These are phyloP conservation scores for Jatropha curcas DNA, from an alignment of 345 rosid genomes.

Conservation along the genomic window DNA sequence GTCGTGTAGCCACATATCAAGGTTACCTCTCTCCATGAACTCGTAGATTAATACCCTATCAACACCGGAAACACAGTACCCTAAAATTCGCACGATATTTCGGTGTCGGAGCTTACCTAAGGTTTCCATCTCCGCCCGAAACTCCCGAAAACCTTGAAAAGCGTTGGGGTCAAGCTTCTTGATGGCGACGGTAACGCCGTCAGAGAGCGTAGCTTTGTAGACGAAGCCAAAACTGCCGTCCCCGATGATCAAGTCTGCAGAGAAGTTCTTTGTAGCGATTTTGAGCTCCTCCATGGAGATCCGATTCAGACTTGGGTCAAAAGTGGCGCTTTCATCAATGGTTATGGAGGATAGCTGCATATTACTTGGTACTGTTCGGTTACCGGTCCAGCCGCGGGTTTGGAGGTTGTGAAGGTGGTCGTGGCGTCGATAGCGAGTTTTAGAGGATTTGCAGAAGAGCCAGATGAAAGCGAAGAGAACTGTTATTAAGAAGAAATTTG, in stretches of 20 bases:
- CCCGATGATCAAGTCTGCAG: slow-evolving; percentile 67
- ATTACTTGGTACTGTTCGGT: slow-evolving; percentile 21
- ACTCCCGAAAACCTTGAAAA: slow-evolving; percentile 84
- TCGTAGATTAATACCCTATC: slow-evolving; percentile 79
- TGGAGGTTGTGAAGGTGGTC: slow-evolving; percentile 6
- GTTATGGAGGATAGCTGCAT: slow-evolving; percentile 26
- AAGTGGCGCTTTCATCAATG: slow-evolving; percentile 46
- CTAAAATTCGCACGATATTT: slow-evolving; percentile 72
- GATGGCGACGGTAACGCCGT: slow-evolving; percentile 66
- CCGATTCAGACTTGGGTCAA: slow-evolving; percentile 53
- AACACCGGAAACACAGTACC: slow-evolving; percentile 64
- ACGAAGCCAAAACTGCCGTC: slow-evolving; percentile 93
- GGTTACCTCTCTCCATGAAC: slow-evolving; percentile 66
- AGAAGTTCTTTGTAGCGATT: slow-evolving; percentile 63
- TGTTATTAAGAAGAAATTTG: slow-evolving; percentile 30
- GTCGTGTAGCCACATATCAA: slow-evolving; percentile 82
- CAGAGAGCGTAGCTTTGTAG: slow-evolving; percentile 57
- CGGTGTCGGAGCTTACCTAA: slow-evolving; percentile 56
- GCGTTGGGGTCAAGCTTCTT: slow-evolving; percentile 83
- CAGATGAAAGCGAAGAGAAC: slow-evolving; percentile 27
- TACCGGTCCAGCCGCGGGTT: slow-evolving; percentile 12
- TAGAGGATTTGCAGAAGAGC: slow-evolving; percentile 27
- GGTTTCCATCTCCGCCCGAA: slow-evolving; percentile 89
- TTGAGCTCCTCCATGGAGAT: slow-evolving; percentile 72
- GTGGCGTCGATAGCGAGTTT: not conserved